Percentiles rank a stretch among this genome's conserved stretches.
These are phyloP conservation scores for Camillea tinctor DNA, from an alignment of 2,329 filamentous ascomycete species.

Conservation along the genomic window DNA sequence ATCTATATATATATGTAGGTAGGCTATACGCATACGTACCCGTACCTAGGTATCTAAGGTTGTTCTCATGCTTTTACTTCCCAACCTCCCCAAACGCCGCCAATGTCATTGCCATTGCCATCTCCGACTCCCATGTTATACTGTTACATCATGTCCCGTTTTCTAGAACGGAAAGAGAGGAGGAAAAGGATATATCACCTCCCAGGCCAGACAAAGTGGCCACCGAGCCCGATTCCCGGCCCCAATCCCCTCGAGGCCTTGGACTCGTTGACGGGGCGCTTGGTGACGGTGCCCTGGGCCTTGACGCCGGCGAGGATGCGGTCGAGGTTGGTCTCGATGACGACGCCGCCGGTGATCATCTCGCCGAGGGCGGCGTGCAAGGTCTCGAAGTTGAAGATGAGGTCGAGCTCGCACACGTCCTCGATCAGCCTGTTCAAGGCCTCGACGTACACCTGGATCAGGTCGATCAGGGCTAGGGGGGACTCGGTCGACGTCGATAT, in stretches of 20 bases:
- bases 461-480: conserved; percentile 88
- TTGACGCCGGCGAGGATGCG: conserved; percentile 83
- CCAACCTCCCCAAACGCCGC: conserved; percentile 2
- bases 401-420: conserved; percentile 95
- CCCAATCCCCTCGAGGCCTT: conserved; percentile 43
- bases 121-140: no score
- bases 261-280: conserved; percentile 74
- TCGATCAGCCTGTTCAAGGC: conserved; percentile 92
- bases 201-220: conserved; percentile 56
- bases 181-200: conserved; percentile 15
- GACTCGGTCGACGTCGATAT: conserved; percentile 97
- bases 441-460: conserved; percentile 98
- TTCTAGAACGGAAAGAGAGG: no score
- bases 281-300: conserved; percentile 73
- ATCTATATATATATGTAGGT: no score
- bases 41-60: no score
- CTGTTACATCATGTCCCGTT: no score
- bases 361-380: conserved; percentile 87
- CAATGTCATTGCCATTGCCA: no score
- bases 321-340: conserved; percentile 88
- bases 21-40: no score
- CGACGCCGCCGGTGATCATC: conserved; percentile 94
- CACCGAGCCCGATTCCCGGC: conserved; percentile 54
- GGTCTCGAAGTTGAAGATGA: conserved; percentile 99
- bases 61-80: no score